phyloP scores from a whole-genome alignment of 2,329 filamentous ascomycete species.

The Thielaviopsis ethacetica region DNA sequence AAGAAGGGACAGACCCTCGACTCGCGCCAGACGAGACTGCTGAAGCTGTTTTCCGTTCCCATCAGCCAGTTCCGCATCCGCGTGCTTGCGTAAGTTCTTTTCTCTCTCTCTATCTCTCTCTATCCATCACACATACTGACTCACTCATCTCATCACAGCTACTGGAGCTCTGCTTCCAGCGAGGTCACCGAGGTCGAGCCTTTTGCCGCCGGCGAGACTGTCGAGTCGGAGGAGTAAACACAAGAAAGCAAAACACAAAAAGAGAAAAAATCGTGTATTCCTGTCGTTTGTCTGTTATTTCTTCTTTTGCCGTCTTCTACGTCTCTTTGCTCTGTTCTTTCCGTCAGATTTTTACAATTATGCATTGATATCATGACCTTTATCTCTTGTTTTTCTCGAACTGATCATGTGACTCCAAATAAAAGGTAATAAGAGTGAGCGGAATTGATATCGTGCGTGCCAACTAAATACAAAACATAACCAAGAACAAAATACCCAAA shows the following conservation, averaged over 20 bases:
- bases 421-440: no score
- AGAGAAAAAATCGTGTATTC: neutral
- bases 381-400: neutral
- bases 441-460: neutral
- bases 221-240: conserved; percentile 5
- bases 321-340: conserved; percentile 6
- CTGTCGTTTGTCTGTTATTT: conserved; percentile 7
- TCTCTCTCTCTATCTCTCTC: neutral
- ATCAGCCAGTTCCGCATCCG: conserved; percentile 80
- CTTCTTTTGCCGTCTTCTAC: conserved; percentile 16
- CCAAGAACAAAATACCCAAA: neutral
- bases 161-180: conserved; percentile 44
- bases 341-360: neutral
- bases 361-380: neutral
- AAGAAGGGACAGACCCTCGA: conserved; percentile 72
- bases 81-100: conserved; percentile 47
- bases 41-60: conserved; percentile 87
- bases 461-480: neutral
- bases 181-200: conserved; percentile 40
- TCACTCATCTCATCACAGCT: conserved; percentile 22
- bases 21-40: conserved; percentile 75
- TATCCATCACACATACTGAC: neutral
- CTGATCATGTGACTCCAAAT: no score
- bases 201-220: neutral
- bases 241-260: neutral